Evolutionary conservation across 1,139 yeast species (phyloP), one percentile per base, ranked within the genome.

Genomic region (Protomyces lactucae-debilis): DNA sequence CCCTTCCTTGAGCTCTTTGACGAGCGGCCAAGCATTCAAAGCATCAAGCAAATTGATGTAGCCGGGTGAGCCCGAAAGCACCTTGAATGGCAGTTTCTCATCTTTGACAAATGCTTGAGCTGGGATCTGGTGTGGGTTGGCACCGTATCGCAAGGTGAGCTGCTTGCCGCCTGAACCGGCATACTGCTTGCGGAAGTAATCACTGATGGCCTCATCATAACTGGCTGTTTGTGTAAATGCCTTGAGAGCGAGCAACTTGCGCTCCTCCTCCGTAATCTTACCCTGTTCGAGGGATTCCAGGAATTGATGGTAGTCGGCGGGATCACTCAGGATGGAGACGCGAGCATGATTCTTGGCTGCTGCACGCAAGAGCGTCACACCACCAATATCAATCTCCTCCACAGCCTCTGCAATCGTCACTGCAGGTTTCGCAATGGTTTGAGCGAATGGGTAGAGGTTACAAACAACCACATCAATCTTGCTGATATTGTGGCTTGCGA

Each of bases 161-260:
- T 92, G 97, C 66, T 95, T 84, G 60, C 80, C 80, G 76, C 86
- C 88, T 12, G 68, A 61, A 79, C 93, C 98, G 60, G 97, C 84
- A 80, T 93, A 93, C 79, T 90, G 93, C 80, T 91, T 93, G 81
- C 99, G 87, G 85, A 93, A 93, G 77, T 90, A 93, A 79, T 93
- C 99, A 65, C 97, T 84, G 75, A 93, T 93, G 67, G 96, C 90
- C 66, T 91, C 85, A 75, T 93, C 99, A 78, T 93, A 93, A 77
- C 90, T 97, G 67, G 99, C 97, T 63, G 99, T 93, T 78, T 90
- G 97, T 80, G 93, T 98, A 74, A 93, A 93, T 52, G 99, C 99
- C 64, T 93, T 93, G 75, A 93, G 82, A 40, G 99, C 99, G 70
- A 88, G 83, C 71, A 80, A 83, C 79, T 92, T 88, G 78, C 93